These are phyloP conservation scores for Fusarium sp. DNA, from an alignment of 2,329 filamentous ascomycete species.

Conservation along the genomic window DNA sequence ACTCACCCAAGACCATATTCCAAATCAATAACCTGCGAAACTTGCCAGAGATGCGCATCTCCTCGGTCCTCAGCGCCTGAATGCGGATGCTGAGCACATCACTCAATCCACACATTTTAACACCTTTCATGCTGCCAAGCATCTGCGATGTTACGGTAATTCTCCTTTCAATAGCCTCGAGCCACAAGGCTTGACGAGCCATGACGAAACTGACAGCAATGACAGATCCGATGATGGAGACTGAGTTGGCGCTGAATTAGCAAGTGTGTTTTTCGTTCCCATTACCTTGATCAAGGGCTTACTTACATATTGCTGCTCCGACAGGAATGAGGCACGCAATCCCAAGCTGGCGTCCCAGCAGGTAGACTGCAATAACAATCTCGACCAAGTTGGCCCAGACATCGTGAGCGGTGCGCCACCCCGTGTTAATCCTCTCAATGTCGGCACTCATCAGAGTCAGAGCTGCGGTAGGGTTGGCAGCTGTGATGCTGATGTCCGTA, in stretches of 20 bases:
- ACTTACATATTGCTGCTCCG: slow-evolving; percentile 32
- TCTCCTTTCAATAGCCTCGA: slow-evolving; percentile 46
- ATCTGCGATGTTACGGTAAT: slow-evolving; percentile 45
- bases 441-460: slow-evolving; percentile 60
- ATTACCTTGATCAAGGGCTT: not conserved
- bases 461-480: slow-evolving; percentile 51
- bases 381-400: slow-evolving; percentile 56
- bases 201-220: slow-evolving; percentile 44
- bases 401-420: slow-evolving; percentile 54
- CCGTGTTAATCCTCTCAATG: slow-evolving; percentile 53
- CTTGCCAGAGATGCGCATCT: slow-evolving; percentile 20
- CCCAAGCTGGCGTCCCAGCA: slow-evolving; percentile 55
- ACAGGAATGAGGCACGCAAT: slow-evolving; percentile 30
- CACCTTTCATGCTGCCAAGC: slow-evolving; percentile 47
- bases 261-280: not conserved
- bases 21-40: slow-evolving; percentile 34
- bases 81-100: slow-evolving; percentile 26
- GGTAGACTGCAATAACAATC: slow-evolving; percentile 56
- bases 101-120: slow-evolving; percentile 49
- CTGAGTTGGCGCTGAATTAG: slow-evolving; percentile 12
- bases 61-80: slow-evolving; percentile 21
- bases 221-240: slow-evolving; percentile 40
- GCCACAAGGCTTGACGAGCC: slow-evolving; percentile 42
- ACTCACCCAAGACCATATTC: slow-evolving; percentile 37
- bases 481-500: slow-evolving; percentile 43